Evolutionary conservation across 345 rosid genomes (phyloP).

Genomic region (Geranium rotundifolium): DNA sequence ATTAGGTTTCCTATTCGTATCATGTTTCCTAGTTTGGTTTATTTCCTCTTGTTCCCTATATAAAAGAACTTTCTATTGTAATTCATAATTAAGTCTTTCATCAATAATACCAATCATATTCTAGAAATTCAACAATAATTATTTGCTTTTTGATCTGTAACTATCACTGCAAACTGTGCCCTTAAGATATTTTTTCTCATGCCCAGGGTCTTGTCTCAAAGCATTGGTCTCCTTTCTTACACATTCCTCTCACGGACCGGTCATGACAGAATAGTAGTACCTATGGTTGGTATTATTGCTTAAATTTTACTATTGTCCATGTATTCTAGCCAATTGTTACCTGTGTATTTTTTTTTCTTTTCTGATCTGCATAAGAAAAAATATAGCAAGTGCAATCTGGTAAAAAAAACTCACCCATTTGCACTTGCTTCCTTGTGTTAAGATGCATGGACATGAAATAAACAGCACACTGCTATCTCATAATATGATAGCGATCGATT

Average conservation of each 20-base stretch:
- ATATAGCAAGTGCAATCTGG: too few species aligned
- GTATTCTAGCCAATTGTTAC: neutral
- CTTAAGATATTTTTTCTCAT: neutral
- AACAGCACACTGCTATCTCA: neutral
- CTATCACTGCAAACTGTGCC: too few species aligned
- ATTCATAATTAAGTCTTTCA: too few species aligned
- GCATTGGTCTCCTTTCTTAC: constrained; percentile 84
- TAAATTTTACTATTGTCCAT: neutral
- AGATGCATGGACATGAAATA: neutral
- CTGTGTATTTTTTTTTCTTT: neutral
- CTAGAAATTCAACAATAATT: too few species aligned
- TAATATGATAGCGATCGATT: neutral
- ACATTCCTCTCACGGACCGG: constrained; percentile 67
- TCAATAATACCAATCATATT: too few species aligned
- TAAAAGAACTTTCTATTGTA: too few species aligned
- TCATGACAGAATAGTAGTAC: constrained; percentile 81
- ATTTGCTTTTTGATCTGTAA: too few species aligned
- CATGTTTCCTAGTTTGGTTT: too few species aligned
- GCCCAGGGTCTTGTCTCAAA: constrained; percentile 52
- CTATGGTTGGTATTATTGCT: constrained; percentile 58
- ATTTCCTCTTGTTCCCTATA: too few species aligned
- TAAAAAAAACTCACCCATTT: neutral
- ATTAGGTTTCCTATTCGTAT: too few species aligned
- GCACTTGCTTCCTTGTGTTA: neutral
- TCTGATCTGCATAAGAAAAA: neutral